Base-by-base conservation (phyloP, 305 asterid species). In the Fraxinus angustifolia region DNA sequence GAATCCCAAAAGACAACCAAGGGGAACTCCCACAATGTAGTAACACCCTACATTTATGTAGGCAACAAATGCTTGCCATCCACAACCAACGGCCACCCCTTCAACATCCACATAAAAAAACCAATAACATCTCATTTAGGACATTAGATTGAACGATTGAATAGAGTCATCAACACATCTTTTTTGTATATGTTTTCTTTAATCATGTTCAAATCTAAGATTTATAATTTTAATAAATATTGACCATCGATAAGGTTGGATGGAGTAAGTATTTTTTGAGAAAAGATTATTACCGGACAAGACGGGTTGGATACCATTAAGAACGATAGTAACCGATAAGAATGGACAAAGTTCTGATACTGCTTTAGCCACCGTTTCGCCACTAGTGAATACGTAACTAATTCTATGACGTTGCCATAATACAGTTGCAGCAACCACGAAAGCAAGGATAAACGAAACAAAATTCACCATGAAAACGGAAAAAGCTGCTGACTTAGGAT, bases 401-500 rank as follows among this genome's bases (percentile, higher is more conserved):
- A 88, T 86, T 48, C 87, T 88, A 81, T 93, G 89, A 34, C 97
- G 92, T 23, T 88, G 82, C 16, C 82, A 89, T 0, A 92, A 56
- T 17, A 93, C 89, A 11, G 88, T 31, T 0, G 58, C 1, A 0
- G 94, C 97, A 77, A 72, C 92, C 26, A 84, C 79, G 16, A 89
- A 87, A 0, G 97, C 88, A 35, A 92, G 85, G 26, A 78, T 2
- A 35, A 92, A 82, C 2, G 97, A 94, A 16, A 92, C 89, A 1
- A 38, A 33, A 71, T 84, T 93, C 83, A 90, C 97, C 80, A 91
- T 82, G 68, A 86, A 72, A 40, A 92, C 95, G 0, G 93, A 84
- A 80, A 92, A 94, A 0, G 96, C 94, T 2, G 97, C 98, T 0
- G 97, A 85, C 82, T 88, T 91, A 1, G 94, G 89, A 58, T 94